Conservation (phyloP, 768 basidiomycete genomes). For the Dioszegia hungarica region DNA sequence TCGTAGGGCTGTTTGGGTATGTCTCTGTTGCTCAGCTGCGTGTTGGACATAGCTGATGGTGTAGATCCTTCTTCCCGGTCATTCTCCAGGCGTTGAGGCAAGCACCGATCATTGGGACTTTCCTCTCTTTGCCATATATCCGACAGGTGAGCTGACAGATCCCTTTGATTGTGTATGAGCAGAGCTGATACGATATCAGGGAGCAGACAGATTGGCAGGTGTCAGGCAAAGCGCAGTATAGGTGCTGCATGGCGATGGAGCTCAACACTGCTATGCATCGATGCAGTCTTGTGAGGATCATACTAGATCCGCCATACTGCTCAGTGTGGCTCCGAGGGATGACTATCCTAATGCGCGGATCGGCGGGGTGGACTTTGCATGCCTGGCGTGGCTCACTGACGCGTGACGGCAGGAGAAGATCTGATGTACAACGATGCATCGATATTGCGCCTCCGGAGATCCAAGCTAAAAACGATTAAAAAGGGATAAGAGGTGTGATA, state of each 20-base stretch:
- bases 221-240: conserved; percentile 58
- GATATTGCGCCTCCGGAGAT: no score
- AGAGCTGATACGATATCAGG: conserved; percentile 51
- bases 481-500: no score
- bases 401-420: no score
- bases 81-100: conserved; percentile 94
- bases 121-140: conserved; percentile 82
- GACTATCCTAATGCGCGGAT: no score
- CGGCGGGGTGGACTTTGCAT: no score
- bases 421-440: neutral
- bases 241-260: neutral
- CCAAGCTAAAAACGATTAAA: neutral
- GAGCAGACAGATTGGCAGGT: conserved; percentile 73
- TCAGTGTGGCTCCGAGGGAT: no score
- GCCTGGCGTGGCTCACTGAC: no score
- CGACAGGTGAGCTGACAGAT: conserved; percentile 57
- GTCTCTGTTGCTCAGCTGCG: no score
- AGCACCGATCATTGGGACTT: conserved; percentile 81
- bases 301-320: no score
- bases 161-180: neutral
- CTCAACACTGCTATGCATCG: no score
- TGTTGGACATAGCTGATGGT: neutral
- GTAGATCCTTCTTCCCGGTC: conserved; percentile 97
- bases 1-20: conserved; percentile 95
- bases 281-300: neutral